Evolutionary conservation across 148 eudicot species (phyloP), one percentile per base, ranked within the genome.

Genomic region (Fagopyrum esculentum): DNA sequence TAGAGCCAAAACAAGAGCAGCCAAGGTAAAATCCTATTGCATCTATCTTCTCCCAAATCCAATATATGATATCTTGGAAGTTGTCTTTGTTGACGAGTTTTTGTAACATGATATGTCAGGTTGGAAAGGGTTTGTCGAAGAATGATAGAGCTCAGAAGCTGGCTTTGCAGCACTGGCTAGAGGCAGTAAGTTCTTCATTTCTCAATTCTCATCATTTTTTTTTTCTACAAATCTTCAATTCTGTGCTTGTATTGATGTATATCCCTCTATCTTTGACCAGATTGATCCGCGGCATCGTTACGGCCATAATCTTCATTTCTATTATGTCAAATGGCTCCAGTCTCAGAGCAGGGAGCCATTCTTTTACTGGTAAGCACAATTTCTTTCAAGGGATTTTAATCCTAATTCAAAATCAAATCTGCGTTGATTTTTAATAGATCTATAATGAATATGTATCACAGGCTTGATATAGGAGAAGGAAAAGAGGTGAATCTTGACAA

Each of bases 201-300:
- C 26, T 22, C 26, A 35, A 35, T 8, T 9, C 51, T 48, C 0
- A 30, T 48, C 69, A 12, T 40, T 45, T 1, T 50, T 76, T 48
- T 44, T 70, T 75, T 44, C 70, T 64, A 12, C 45, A 6, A 30
- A 26, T 19, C 6, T 40, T 75, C 75, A 15, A 48, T 17, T 51
- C 8, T 22, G 51, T 63, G 12, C 8, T 19, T 30, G 11, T 75
- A 57, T 56, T 81, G 69, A 87, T 55, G 54, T 57, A 5, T 11
- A 22, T 76, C 69, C 49, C 69, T 43, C 5, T 73, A 51, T 81
- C n/a, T 75, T 77, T 66, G 30, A 73, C 74, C 84, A 95, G 99
- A 95, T 92, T 85, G 99, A 95, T 84, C 99, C 99, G 61, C 88
- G 99, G 73, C 99, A 95, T 78, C 97, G 99, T 13, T 95, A 95